phyloP scores from a whole-genome alignment of 129 eudicot species.

The Lactuca saligna region DNA sequence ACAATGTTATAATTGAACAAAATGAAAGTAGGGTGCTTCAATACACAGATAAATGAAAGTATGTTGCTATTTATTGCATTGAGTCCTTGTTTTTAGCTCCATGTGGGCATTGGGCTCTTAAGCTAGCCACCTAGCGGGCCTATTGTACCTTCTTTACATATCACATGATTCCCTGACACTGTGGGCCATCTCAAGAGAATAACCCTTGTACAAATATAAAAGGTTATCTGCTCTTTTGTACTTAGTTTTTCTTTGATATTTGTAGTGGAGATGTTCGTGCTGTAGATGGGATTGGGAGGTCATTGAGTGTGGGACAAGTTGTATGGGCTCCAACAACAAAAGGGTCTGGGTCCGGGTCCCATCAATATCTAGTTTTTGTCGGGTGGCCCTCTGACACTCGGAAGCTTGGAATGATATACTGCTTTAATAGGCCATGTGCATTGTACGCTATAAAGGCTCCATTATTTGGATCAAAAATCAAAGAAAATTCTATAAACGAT shows the following conservation, averaged over 20 bases:
- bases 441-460: constrained; percentile 79
- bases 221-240: not conserved
- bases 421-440: constrained; percentile 91
- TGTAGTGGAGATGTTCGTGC: constrained; percentile 90
- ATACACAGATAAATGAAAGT: too few relatives aligned
- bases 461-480: constrained; percentile 40
- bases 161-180: too few relatives aligned
- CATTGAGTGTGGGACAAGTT: constrained; percentile 92
- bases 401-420: constrained; percentile 86
- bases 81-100: too few relatives aligned
- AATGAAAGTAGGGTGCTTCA: too few relatives aligned
- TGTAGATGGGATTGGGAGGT: constrained; percentile 66
- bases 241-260: not conserved
- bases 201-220: not conserved
- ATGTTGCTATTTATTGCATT: too few relatives aligned
- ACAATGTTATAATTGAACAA: too few relatives aligned
- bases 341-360: constrained; percentile 17
- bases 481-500: constrained; percentile 45
- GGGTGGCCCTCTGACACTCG: constrained; percentile 89
- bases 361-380: constrained; percentile 74
- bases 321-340: constrained; percentile 78
- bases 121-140: too few relatives aligned
- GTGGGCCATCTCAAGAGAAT: too few relatives aligned
- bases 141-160: too few relatives aligned
- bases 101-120: too few relatives aligned